Conservation (phyloP, 176 grass and related monocot species). For the Poa pratensis region DNA sequence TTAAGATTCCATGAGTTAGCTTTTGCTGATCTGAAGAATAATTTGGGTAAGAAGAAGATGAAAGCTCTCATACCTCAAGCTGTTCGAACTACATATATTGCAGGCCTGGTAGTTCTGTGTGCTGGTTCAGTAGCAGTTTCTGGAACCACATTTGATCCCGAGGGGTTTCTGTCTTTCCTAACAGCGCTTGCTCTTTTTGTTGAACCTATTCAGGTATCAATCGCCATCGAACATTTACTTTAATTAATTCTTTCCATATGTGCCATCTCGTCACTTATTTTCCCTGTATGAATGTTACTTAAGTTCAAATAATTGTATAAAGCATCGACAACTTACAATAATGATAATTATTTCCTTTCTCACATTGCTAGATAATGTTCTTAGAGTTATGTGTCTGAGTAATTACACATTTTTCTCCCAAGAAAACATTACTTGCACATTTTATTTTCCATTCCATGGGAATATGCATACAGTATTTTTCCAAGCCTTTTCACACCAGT, state of each 20-base stretch:
- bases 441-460: background rate
- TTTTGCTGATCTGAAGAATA: constrained; percentile 52
- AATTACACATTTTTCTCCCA: background rate
- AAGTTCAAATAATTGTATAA: constrained; percentile 17
- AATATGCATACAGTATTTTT: background rate
- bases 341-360: background rate
- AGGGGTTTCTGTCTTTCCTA: constrained; percentile 67
- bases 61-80: constrained; percentile 74
- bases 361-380: background rate
- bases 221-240: background rate
- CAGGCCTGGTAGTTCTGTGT: constrained; percentile 63
- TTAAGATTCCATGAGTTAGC: constrained; percentile 64
- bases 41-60: constrained; percentile 77
- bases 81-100: constrained; percentile 65
- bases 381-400: background rate
- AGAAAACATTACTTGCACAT: background rate
- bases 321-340: background rate
- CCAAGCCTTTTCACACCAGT: background rate
- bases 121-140: constrained; percentile 62
- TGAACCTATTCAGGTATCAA: constrained; percentile 75
- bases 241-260: constrained; percentile 20
- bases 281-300: background rate
- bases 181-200: constrained; percentile 70
- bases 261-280: background rate
- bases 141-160: constrained; percentile 51